A percentile compares a stretch with the other conserved stretches of the same genome.
Evolutionary conservation across 495 filamentous ascomycete genomes (phyloP).

Genomic region (Penicillium psychrofluorescens): DNA sequence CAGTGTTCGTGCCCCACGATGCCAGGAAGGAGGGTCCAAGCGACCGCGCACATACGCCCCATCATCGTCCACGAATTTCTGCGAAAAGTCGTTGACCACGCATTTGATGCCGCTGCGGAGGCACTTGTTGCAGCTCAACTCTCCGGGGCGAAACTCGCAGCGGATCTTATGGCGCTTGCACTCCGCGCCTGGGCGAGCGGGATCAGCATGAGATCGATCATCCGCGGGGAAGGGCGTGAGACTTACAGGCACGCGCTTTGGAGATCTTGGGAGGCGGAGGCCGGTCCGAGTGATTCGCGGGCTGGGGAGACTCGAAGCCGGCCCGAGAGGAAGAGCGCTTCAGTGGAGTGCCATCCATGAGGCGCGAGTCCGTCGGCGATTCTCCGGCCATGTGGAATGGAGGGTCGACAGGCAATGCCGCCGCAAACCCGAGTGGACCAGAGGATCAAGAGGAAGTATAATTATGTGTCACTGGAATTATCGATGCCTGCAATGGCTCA

Average conservation of each 20-base stretch:
- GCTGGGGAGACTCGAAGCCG: conserved; percentile 26
- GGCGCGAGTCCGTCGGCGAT: conserved; percentile 27
- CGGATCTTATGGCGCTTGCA: conserved; percentile 44
- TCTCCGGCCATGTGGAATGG: conserved; percentile 24
- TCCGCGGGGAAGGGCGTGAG: conserved; percentile 2
- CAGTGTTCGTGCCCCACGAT: no score
- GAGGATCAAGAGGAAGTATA: no score
- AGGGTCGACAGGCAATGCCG: no score
- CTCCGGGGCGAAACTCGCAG: conserved; percentile 37
- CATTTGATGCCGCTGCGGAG: conserved; percentile 41
- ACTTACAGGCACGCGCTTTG: conserved; percentile 42
- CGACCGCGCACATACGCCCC: conserved; percentile 24
- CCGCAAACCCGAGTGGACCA: no score
- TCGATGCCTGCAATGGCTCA: no score
- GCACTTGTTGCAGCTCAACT: conserved; percentile 38
- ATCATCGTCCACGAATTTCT: conserved; percentile 44
- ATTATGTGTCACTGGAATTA: no score
- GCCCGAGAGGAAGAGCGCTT: conserved; percentile 39
- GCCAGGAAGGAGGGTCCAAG: background rate
- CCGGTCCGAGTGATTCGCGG: conserved; percentile 15
- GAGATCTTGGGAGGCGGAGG: conserved; percentile 30
- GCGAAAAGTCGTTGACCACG: conserved; percentile 42
- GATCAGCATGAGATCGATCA: background rate
- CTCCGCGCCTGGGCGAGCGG: conserved; percentile 27
- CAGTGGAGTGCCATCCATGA: conserved; percentile 21